Evolutionary conservation across 163 green algal genomes (phyloP), one percentile per base, ranked within the genome.

Genomic region (Scenedesmus sp.): DNA sequence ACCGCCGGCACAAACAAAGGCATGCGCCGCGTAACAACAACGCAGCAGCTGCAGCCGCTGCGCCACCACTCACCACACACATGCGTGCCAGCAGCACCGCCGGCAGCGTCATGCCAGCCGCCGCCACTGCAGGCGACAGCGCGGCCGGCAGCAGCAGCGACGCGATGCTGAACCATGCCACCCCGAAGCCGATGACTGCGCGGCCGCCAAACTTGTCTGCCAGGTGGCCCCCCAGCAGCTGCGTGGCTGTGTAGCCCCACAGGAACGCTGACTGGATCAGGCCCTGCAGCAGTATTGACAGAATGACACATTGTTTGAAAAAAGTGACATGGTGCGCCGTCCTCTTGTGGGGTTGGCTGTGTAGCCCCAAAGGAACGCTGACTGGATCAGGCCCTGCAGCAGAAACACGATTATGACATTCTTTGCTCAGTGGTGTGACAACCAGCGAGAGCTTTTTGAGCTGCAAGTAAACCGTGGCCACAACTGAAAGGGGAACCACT

Each of bases 341-440:
- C 9, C 59, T 15, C 59, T 8, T 64, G 59, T 64, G 59, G 8
- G 9, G 62, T 15, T 98, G 60, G 94, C 95, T 85, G 96, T 97
- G 93, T 98, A 98, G 59, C 97, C 97, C 95, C 95, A 98, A 62
- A 98, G 93, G 90, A 98, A 99, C 13, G 96, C 94, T 12, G 94
- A 96, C 90, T 98, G 96, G 34, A 98, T 94, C 16, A 98, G 91
- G 56, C 96, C 96, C 95, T 98, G 95, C 20, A 8, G 66, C 7
- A 46, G 0, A 46, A 46, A 46, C 34, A 46, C 34, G 34, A 46
- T 46, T 46, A 46, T 46, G 34, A 46, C 34, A 46, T 46, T 46
- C 34, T 46, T 46, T 46, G 34, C 34, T 46, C 34, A 46, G 34
- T 46, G 34, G 34, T 46, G 34, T 46, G 34, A 46, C 34, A 46